A percentile compares a stretch with the other conserved stretches of the same genome.
Conservation (phyloP, 768 basidiomycete genomes). For the Lactarius deliciosus region DNA sequence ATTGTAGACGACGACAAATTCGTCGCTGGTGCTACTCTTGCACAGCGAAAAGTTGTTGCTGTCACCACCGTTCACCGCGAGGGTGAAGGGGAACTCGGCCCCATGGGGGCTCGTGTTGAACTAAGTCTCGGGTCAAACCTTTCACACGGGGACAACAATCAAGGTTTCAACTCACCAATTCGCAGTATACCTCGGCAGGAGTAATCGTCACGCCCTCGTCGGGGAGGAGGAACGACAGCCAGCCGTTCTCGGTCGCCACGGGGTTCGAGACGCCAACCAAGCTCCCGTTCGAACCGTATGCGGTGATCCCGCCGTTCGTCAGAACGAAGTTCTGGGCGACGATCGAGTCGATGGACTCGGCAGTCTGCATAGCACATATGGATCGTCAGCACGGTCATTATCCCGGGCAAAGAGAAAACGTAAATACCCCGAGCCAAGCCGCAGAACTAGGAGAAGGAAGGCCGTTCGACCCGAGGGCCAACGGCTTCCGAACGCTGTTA, state of each 20-base stretch:
- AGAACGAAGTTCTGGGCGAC: slow-evolving; percentile 3
- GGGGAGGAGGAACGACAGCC: background rate
- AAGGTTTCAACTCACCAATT: background rate
- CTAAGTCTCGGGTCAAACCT: background rate
- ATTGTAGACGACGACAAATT: slow-evolving; percentile 12
- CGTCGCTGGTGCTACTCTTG: background rate
- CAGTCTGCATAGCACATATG: slow-evolving; percentile 2
- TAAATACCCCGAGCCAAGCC: slow-evolving; percentile 8
- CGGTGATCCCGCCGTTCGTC: slow-evolving; percentile 12
- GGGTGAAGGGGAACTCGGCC: background rate
- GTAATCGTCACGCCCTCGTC: background rate
- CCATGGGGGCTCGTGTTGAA: slow-evolving; percentile 16
- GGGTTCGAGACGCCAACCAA: background rate
- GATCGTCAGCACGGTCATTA: background rate
- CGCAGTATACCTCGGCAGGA: slow-evolving; percentile 12
- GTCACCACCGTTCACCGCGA: slow-evolving; percentile 12
- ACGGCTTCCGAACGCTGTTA: background rate
- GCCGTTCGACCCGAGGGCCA: background rate
- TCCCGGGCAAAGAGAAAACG: background rate
- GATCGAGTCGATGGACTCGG: background rate
- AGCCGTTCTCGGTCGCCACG: background rate
- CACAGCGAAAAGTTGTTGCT: slow-evolving; percentile 4
- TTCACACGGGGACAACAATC: background rate
- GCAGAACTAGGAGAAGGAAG: background rate
- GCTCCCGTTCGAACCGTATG: background rate